Conservation (phyloP, 2,329 filamentous ascomycete genomes). For the Colletotrichum tabaci region DNA sequence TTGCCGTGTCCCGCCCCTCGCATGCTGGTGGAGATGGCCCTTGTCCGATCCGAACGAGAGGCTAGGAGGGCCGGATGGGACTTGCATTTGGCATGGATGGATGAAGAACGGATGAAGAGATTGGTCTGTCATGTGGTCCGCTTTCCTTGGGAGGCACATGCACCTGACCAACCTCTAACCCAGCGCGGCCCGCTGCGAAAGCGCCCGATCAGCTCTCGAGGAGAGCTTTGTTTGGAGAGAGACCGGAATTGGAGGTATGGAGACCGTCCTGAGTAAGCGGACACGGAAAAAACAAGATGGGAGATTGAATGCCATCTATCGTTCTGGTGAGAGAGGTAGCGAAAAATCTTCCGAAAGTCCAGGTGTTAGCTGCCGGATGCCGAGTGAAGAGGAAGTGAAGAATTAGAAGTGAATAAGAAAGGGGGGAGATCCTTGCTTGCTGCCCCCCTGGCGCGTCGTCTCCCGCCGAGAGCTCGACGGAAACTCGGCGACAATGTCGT, state of each 20-base stretch:
- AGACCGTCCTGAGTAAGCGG: background rate
- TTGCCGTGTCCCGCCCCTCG: background rate
- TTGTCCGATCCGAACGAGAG: conserved; percentile 20
- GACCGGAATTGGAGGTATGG: background rate
- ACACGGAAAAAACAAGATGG: background rate
- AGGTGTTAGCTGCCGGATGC: background rate
- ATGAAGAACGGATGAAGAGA: conserved; percentile 30
- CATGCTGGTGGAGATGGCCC: conserved; percentile 1
- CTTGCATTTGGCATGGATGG: conserved; percentile 21
- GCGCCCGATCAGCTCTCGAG: background rate
- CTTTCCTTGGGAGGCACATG: conserved; percentile 23
- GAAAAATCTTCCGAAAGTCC: background rate
- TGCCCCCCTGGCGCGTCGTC: background rate
- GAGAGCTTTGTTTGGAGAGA: background rate
- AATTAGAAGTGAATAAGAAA: no score
- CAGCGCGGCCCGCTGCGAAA: conserved; percentile 3
- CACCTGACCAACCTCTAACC: conserved; percentile 5
- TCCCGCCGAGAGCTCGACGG: background rate
- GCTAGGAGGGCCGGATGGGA: conserved; percentile 10
- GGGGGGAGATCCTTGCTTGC: background rate
- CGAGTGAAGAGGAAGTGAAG: background rate
- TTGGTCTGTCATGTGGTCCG: conserved; percentile 29
- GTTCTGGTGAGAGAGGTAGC: background rate
- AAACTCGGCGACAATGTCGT: background rate
- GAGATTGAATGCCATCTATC: background rate